Evolutionary conservation across 2,329 filamentous ascomycete genomes (phyloP).

Genomic region (Fusarium sp.): DNA sequence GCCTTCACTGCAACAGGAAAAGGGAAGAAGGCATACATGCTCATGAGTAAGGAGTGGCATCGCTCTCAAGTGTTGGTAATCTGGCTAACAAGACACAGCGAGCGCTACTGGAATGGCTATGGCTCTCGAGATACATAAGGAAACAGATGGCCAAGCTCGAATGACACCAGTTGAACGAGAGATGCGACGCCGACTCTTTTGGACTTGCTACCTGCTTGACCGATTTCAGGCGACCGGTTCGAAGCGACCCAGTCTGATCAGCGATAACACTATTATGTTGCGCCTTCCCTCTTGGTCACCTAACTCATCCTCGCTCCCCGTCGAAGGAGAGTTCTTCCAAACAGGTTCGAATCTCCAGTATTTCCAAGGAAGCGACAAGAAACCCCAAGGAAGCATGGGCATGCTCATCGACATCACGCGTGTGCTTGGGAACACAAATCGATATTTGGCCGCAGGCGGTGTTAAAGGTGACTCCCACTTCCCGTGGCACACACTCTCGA

Average conservation of each 20-base stretch:
- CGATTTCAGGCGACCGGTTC: conserved; percentile 86
- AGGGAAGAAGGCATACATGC: conserved; percentile 89
- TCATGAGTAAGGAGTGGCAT: conserved; percentile 68
- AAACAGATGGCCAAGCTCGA: conserved; percentile 72
- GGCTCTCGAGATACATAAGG: conserved; percentile 83
- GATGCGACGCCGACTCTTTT: conserved; percentile 82
- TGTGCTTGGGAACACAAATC: conserved; percentile 84
- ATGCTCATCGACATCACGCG: conserved; percentile 88
- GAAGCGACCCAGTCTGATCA: conserved; percentile 81
- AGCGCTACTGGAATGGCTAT: conserved; percentile 85
- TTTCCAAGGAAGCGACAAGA: conserved; percentile 74
- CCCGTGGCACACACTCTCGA: conserved; percentile 88
- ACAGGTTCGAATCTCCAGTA: conserved; percentile 82
- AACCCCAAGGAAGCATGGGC: conserved; percentile 78
- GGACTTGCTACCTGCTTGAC: conserved; percentile 89
- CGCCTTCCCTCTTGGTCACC: conserved; percentile 80
- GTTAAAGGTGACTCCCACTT: conserved; percentile 92
- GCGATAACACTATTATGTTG: conserved; percentile 80
- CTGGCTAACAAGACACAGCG: conserved; percentile 62
- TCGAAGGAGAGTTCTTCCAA: conserved; percentile 85
- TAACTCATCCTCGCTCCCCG: conserved; percentile 66
- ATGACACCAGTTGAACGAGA: conserved; percentile 78
- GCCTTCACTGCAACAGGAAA: conserved; percentile 82
- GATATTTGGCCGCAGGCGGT: conserved; percentile 85
- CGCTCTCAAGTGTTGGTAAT: neutral